These are phyloP conservation scores for Lachancea quebecensis DNA, from an alignment of 805 yeast species.

Conservation along the genomic window DNA sequence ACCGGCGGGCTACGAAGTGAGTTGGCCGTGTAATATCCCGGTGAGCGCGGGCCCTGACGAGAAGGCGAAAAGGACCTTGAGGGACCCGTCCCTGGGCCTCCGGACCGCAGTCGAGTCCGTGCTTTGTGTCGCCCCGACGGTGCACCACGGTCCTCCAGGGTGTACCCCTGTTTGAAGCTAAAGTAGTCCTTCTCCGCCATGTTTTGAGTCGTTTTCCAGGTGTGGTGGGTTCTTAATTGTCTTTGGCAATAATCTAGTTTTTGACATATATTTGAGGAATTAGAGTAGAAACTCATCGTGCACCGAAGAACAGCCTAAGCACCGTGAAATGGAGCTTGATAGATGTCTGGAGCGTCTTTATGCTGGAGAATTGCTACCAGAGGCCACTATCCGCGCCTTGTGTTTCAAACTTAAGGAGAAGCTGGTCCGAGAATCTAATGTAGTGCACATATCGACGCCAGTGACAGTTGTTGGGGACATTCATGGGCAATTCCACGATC, in stretches of 20 bases:
- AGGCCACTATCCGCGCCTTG: constrained; percentile 58
- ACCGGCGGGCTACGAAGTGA: constrained; percentile 7
- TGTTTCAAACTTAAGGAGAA: constrained; percentile 81
- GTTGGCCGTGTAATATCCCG: constrained; percentile 6
- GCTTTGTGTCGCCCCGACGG: background rate
- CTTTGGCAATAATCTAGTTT: too few species aligned
- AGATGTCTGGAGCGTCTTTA: constrained; percentile 62
- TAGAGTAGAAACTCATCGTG: background rate
- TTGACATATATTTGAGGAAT: background rate
- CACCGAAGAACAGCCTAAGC: background rate
- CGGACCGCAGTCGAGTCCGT: constrained; percentile 3
- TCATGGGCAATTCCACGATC: constrained; percentile 94
- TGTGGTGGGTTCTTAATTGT: background rate
- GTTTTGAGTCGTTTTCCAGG: background rate
- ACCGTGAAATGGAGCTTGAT: constrained; percentile 47
- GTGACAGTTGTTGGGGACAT: constrained; percentile 96
- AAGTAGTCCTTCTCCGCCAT: constrained; percentile 9
- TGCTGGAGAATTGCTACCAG: constrained; percentile 60
- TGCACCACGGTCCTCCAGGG: constrained; percentile 1
- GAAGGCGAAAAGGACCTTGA: constrained; percentile 1
- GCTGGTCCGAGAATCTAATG: constrained; percentile 74
- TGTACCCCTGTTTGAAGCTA: constrained; percentile 7
- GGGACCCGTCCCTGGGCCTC: constrained; percentile 2
- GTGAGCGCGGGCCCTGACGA: constrained; percentile 4
- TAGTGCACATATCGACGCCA: constrained; percentile 76